Base-by-base conservation (phyloP, 106 monocot species). In the Narthecium ossifragum region DNA sequence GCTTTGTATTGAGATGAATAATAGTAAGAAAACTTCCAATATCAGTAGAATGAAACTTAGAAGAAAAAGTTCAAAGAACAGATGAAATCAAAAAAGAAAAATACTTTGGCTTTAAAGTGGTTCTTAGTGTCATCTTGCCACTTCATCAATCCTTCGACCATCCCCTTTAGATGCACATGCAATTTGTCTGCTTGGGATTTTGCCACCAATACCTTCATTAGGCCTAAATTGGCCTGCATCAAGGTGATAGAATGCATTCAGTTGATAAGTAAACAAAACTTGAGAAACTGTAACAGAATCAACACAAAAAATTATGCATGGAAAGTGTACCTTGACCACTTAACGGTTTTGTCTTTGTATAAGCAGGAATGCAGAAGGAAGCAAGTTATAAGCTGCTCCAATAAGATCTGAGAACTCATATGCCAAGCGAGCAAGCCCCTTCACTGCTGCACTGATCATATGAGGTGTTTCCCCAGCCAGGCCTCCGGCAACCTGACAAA, bases 331-430 rank as follows among this genome's bases (percentile, higher is more conserved):
- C 59, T 96, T 96, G 52, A 78, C 59, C 34, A 96, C 82, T 74
- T 90, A 86, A 14, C 90, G 86, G 28, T 96, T 90, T 45, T 81
- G 84, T 60, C 83, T 90, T 65, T 86, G 77, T 53, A 96, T 57
- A 6, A 90, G 86, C 18, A 90, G 78, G 61, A 90, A 90, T 62
- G 86, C 51, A 31, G 86, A 86, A 43, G 96, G 96, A 18, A 96
- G 96, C 46, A 96, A 56, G 46, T 57, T 96, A 65, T 81, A 96
- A 53, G 96, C 86, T 55, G 70, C 52, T 66, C 50, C 65, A 52
- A 96, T 63, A 20, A 96, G 90, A 80, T 96, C 96, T n/a, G 96
- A 90, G 62, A 96, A 96, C 70, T 96, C 96, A 72, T 96, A 96
- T 25, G 86, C 71, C 67, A 96, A 68, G 38, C 96, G 86, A 63